Conservation (phyloP, 768 basidiomycete genomes). For the Lentinus tigrinus region DNA sequence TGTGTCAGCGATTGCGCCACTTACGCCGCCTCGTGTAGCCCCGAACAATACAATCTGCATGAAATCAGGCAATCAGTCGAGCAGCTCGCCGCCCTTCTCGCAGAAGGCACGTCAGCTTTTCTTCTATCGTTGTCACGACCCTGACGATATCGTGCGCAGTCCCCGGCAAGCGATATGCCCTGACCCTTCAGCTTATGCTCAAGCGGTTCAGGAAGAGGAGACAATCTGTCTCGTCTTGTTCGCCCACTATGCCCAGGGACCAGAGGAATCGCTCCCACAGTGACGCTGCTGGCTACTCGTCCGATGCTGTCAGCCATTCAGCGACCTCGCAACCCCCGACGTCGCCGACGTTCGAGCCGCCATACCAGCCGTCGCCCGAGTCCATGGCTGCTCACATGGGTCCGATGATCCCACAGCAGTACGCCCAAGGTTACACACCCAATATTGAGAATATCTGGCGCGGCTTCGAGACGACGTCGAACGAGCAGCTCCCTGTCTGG, state of each 20-base stretch:
- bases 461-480: slow-evolving; percentile 68
- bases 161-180: slow-evolving; percentile 89
- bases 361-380: slow-evolving; percentile 34
- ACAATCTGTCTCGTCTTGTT: slow-evolving; percentile 51
- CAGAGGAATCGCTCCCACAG: slow-evolving; percentile 44
- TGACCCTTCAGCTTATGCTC: slow-evolving; percentile 87
- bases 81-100: slow-evolving; percentile 70
- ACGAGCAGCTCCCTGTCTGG: slow-evolving; percentile 81
- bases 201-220: slow-evolving; percentile 70
- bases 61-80: slow-evolving; percentile 79
- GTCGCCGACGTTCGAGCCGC: slow-evolving; percentile 55
- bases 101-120: slow-evolving; percentile 59
- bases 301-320: slow-evolving; percentile 34
- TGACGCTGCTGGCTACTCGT: slow-evolving; percentile 36
- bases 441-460: slow-evolving; percentile 72
- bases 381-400: slow-evolving; percentile 30
- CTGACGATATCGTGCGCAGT: slow-evolving; percentile 44
- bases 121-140: neutral
- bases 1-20: neutral
- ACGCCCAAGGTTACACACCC: slow-evolving; percentile 24
- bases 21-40: slow-evolving; percentile 44
- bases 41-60: slow-evolving; percentile 75
- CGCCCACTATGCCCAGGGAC: slow-evolving; percentile 56
- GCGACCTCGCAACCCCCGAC: slow-evolving; percentile 38
- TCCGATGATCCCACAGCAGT: slow-evolving; percentile 29